These are phyloP conservation scores for Pichia sp. DNA, from an alignment of 1,139 yeast species.

Conservation along the genomic window DNA sequence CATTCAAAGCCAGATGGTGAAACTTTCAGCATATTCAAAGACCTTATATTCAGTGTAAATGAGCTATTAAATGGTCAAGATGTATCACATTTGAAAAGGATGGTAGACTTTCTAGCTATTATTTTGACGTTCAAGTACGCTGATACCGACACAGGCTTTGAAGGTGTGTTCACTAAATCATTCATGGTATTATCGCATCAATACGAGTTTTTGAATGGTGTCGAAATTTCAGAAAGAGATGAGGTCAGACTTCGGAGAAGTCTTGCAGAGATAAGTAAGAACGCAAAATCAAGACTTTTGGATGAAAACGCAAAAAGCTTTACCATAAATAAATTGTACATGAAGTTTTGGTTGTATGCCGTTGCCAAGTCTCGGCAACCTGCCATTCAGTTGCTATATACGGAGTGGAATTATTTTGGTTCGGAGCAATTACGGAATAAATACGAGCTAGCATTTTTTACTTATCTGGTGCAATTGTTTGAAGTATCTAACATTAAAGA, in stretches of 20 bases:
- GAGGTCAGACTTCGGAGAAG: slow-evolving; percentile 7
- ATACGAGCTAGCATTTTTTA: slow-evolving; percentile 25
- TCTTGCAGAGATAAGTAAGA: slow-evolving; percentile 5
- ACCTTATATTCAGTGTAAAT: slow-evolving; percentile 8
- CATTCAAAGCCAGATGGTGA: slow-evolving; percentile 9
- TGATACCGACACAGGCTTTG: not conserved
- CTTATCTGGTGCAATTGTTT: slow-evolving; percentile 12
- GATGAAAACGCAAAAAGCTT: not conserved
- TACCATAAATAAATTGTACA: not conserved
- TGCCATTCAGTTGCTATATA: slow-evolving; percentile 22
- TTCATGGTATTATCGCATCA: slow-evolving; percentile 8
- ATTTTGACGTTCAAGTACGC: slow-evolving; percentile 8
- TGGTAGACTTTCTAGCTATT: slow-evolving; percentile 15
- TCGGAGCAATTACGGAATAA: slow-evolving; percentile 14
- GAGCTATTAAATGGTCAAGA: slow-evolving; percentile 15
- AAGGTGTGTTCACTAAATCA: not conserved
- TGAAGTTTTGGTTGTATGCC: slow-evolving; percentile 16
- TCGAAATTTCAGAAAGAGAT: slow-evolving; percentile 11
- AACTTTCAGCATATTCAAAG: slow-evolving; percentile 5
- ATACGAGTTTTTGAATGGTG: slow-evolving; percentile 13
- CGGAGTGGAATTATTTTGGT: slow-evolving; percentile 31
- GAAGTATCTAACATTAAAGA: not conserved
- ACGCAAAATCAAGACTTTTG: slow-evolving; percentile 7
- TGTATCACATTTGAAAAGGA: slow-evolving; percentile 15
- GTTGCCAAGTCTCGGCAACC: slow-evolving; percentile 7